Percentiles rank a stretch among this genome's conserved stretches.
Conservation (phyloP, 768 basidiomycete species). For the Lepiota venenata region DNA sequence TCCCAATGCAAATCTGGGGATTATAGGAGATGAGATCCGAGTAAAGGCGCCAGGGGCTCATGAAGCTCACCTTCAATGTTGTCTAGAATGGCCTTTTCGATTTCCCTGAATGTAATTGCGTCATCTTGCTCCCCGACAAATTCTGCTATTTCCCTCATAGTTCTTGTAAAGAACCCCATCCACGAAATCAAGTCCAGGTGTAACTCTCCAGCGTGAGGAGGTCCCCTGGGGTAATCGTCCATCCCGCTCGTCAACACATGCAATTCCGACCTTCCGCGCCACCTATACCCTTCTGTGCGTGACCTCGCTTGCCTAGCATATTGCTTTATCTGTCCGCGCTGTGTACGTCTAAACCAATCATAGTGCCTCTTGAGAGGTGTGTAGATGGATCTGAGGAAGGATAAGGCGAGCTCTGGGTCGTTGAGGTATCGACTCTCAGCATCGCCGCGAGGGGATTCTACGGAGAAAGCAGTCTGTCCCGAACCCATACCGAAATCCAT, state of each 20-base stretch:
- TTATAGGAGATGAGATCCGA: background rate
- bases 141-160: conserved; percentile 87
- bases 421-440: conserved; percentile 45
- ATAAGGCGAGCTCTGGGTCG: conserved; percentile 56
- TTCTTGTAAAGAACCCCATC: conserved; percentile 95
- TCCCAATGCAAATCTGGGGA: conserved; percentile 87
- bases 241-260: conserved; percentile 94
- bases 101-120: conserved; percentile 65
- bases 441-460: conserved; percentile 7
- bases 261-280: conserved; percentile 83
- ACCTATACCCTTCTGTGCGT: conserved; percentile 88
- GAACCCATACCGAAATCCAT: conserved; percentile 55
- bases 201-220: conserved; percentile 86
- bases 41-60: background rate
- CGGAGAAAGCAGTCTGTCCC: conserved; percentile 52
- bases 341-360: conserved; percentile 94
- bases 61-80: conserved; percentile 74
- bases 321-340: conserved; percentile 91
- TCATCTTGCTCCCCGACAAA: conserved; percentile 89
- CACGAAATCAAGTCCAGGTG: conserved; percentile 93
- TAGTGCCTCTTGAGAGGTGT: conserved; percentile 85
- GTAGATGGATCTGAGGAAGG: conserved; percentile 81
- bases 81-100: conserved; percentile 74
- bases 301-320: conserved; percentile 83
- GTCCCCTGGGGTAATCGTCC: conserved; percentile 94